phyloP scores from a whole-genome alignment of 2,329 filamentous ascomycete genomes.

The Sarocladium brachiariae region DNA sequence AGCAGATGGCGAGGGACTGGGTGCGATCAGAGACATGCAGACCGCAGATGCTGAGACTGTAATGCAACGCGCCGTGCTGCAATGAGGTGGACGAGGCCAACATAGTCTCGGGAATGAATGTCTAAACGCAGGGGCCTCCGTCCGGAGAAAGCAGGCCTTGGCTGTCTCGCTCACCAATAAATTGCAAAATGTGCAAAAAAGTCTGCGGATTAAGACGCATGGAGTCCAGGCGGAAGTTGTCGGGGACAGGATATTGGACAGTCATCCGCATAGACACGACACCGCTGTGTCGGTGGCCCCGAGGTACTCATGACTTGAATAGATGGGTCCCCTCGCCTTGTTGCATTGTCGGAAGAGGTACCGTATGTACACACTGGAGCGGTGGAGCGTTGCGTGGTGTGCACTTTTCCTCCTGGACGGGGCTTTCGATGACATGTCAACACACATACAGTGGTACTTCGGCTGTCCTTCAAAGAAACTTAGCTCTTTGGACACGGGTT shows the following conservation, averaged over 20 bases:
- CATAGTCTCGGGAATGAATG: neutral
- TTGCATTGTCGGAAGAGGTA: neutral
- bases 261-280: no score
- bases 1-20: neutral
- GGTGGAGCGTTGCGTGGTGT: no score
- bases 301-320: neutral
- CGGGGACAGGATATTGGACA: neutral
- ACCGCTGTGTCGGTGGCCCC: neutral
- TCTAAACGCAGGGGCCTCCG: neutral
- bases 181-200: neutral
- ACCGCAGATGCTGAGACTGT: neutral
- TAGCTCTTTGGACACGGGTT: neutral
- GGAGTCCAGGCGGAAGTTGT: neutral
- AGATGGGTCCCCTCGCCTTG: neutral
- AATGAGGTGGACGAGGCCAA: neutral
- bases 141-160: neutral
- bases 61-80: neutral
- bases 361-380: neutral
- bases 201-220: neutral
- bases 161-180: neutral
- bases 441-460: no score
- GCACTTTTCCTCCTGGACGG: no score
- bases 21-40: conserved; percentile 8
- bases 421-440: no score
- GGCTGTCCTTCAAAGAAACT: neutral